Base-by-base conservation (phyloP, 2,329 filamentous ascomycete genomes). In the Elsinoe necatrix region DNA sequence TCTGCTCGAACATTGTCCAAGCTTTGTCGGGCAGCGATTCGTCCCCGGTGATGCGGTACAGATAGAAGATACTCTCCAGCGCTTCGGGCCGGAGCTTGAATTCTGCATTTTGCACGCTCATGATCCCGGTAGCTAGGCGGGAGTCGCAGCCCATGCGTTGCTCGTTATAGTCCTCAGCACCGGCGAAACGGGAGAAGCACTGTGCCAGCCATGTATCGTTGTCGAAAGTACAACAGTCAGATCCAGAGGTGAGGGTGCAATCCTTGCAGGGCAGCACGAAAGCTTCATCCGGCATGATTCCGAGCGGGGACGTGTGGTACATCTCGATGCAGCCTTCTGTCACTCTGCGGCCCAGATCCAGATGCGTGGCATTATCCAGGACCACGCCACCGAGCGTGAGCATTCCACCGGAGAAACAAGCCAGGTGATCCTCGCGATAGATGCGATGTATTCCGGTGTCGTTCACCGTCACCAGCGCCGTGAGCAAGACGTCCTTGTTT, bases 31-130 rank as follows among this genome's bases (percentile, higher is more conserved):
- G 81, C 77, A 83, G 86, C 50, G 75, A 72, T 1, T 74, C 62
- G 61, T 87, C 81, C 23, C 85, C 86, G 0, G 86, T 89, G 58
- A 88, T 76, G 58, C 86, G 80, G 68, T 85, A 89, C 75, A 91
- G 81, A 66, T 89, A 80, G 68, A 89, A 92, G 2, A 93, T 80
- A 14, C 83, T 86, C 73, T 92, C 87, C 55, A 92, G 88, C 1
- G 87, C 87, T 71, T 92, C 87, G 20, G 87, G 87, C 6, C 84
- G 79, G 45, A 89, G 74, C 27, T 86, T 80, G 65, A 87, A 88
- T 57, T 77, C 76, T 37, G 73, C 69, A 56, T 84, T 80, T 42
- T 72, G 68, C 47, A 85, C 75, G 18, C 72, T 72, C 2, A 77
- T 72, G 66, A 85, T 80, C 16, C 83, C 84, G 4, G 69, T 71